Conservation (phyloP, 2,329 filamentous ascomycete species). For the Colletotrichum orchidophilum region DNA sequence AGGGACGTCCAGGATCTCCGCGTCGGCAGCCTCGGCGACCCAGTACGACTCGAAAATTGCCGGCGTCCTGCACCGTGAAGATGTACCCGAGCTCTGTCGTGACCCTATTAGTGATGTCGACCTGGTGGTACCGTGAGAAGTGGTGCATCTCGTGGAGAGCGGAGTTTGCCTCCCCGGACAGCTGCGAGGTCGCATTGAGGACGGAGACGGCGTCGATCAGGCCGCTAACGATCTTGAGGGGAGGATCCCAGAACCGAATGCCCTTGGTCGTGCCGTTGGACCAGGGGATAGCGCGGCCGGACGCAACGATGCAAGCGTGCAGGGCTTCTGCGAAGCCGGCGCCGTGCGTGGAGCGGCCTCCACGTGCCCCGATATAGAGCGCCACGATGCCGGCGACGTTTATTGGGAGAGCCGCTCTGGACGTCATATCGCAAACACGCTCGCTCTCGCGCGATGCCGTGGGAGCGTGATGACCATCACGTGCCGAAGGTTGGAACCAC, state of each 20-base stretch:
- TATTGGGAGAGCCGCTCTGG: neutral
- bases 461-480: constrained; percentile 20
- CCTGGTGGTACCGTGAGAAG: constrained; percentile 40
- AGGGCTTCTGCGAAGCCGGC: constrained; percentile 33
- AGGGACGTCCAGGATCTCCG: neutral
- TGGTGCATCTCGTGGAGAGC: constrained; percentile 53
- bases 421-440: too few relatives aligned
- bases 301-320: constrained; percentile 31
- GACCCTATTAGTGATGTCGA: constrained; percentile 49
- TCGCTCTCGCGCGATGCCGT: constrained; percentile 4
- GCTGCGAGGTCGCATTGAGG: constrained; percentile 35
- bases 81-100: constrained; percentile 45
- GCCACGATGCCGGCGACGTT: constrained; percentile 58
- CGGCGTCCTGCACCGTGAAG: constrained; percentile 41
- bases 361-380: constrained; percentile 53
- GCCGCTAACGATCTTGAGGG: constrained; percentile 51
- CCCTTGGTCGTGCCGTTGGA: constrained; percentile 27
- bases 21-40: constrained; percentile 14
- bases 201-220: constrained; percentile 45
- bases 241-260: constrained; percentile 41
- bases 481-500: constrained; percentile 2
- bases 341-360: constrained; percentile 49
- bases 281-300: constrained; percentile 29
- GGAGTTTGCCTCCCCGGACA: constrained; percentile 49
- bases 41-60: constrained; percentile 45